Evolutionary conservation across 148 eudicot species (phyloP).

Genomic region (Pouteria glomerata): DNA sequence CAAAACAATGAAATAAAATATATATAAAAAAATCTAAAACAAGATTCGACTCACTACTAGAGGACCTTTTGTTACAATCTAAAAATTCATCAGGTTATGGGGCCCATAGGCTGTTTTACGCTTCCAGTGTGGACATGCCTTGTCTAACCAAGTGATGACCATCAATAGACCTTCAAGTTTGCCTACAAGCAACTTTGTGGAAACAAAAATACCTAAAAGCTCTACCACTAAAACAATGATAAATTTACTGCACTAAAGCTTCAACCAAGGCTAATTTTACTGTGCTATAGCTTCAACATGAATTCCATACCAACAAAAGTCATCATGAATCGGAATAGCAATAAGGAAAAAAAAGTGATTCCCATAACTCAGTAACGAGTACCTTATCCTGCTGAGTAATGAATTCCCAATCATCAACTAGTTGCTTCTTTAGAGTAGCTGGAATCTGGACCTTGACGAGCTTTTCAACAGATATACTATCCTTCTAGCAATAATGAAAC

Average conservation of each 20-base stretch:
- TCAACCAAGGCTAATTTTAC: neutral
- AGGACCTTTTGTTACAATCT: neutral
- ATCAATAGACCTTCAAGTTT: neutral
- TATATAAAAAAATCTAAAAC: neutral
- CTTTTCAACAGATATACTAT: slow-evolving; percentile 54
- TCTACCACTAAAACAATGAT: neutral
- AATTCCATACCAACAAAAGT: neutral
- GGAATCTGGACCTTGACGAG: slow-evolving; percentile 85
- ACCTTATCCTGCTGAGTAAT: slow-evolving; percentile 85
- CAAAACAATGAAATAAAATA: neutral
- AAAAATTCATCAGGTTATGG: neutral
- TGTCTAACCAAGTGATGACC: neutral
- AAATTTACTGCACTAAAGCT: neutral
- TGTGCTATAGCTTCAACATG: neutral
- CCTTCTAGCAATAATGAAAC: slow-evolving; percentile 50
- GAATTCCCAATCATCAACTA: slow-evolving; percentile 89
- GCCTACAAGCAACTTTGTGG: neutral
- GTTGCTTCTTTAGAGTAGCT: slow-evolving; percentile 65
- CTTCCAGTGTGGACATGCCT: too few relatives aligned
- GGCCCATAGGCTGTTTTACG: too few relatives aligned
- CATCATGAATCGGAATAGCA: neutral
- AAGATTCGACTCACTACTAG: neutral
- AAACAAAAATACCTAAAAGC: neutral
- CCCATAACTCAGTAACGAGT: slow-evolving; percentile 7
- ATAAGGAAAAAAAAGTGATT: neutral